These are phyloP conservation scores for Rhodosporidiobolus odoratus DNA, from an alignment of 768 basidiomycete genomes.

Conservation along the genomic window DNA sequence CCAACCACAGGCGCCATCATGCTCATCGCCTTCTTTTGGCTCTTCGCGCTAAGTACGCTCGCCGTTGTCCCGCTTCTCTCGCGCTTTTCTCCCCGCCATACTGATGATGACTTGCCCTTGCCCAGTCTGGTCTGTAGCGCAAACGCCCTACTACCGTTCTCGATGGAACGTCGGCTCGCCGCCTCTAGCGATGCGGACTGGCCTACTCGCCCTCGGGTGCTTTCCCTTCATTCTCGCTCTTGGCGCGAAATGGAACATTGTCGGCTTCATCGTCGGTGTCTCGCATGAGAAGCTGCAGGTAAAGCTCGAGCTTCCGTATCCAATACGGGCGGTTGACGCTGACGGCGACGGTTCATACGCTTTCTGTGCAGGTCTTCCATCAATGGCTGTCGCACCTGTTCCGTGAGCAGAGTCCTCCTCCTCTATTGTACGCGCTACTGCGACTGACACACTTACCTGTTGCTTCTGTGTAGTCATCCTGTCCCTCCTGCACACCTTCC, in stretches of 20 bases:
- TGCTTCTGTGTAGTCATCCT: slow-evolving; percentile 33
- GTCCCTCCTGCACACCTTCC: slow-evolving; percentile 39
- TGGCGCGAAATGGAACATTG: slow-evolving; percentile 41
- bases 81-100: background rate
- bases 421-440: background rate
- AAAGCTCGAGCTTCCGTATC: too few relatives aligned
- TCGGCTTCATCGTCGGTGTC: slow-evolving; percentile 17
- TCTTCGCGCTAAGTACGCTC: slow-evolving; percentile 25
- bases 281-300: slow-evolving; percentile 46
- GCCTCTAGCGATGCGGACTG: slow-evolving; percentile 41
- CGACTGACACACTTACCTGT: background rate
- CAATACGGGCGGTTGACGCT: too few relatives aligned
- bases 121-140: background rate
- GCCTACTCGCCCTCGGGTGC: slow-evolving; percentile 37
- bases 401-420: slow-evolving; percentile 9
- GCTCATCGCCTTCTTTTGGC: slow-evolving; percentile 25
- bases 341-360: too few relatives aligned
- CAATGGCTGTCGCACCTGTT: slow-evolving; percentile 40
- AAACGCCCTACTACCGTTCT: slow-evolving; percentile 30
- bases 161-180: slow-evolving; percentile 41
- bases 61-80: background rate
- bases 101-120: background rate
- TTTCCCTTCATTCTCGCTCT: slow-evolving; percentile 43
- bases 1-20: slow-evolving; percentile 13
- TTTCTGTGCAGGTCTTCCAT: slow-evolving; percentile 42